Conservation (phyloP, 2,329 filamentous ascomycete species). For the Pyrenophora seminiperda region DNA sequence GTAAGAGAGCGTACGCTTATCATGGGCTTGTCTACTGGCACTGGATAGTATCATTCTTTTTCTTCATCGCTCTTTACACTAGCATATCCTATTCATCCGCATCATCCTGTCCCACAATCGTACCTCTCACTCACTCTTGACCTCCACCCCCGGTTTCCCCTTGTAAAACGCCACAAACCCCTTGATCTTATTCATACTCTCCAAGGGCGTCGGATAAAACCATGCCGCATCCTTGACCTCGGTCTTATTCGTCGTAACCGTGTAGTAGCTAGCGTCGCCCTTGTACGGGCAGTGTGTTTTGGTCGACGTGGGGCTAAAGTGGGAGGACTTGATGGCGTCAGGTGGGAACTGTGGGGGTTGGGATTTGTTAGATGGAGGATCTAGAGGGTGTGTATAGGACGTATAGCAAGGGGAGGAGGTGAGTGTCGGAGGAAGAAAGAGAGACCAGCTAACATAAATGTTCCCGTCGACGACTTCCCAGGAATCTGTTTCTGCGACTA, state of each 20-base stretch:
- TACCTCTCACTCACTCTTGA: conserved; percentile 13
- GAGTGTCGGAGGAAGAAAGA: too few relatives aligned
- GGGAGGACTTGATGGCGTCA: conserved; percentile 51
- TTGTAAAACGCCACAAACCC: conserved; percentile 64
- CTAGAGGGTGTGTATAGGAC: neutral
- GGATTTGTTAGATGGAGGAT: conserved; percentile 3
- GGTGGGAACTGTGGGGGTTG: conserved; percentile 43
- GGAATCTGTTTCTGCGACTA: conserved; percentile 57
- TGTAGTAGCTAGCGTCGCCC: conserved; percentile 63
- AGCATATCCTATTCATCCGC: too few relatives aligned
- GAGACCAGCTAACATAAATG: conserved; percentile 53
- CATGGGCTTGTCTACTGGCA: too few relatives aligned
- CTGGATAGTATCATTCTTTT: too few relatives aligned
- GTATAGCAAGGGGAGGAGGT: neutral
- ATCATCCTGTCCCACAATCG: conserved; percentile 3
- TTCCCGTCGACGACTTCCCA: conserved; percentile 65
- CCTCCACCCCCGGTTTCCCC: conserved; percentile 35
- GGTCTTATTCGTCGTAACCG: conserved; percentile 55
- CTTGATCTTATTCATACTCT: conserved; percentile 58
- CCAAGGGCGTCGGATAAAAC: conserved; percentile 62
- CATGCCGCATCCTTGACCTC: conserved; percentile 61
- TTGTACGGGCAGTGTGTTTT: conserved; percentile 63
- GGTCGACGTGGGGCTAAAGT: conserved; percentile 54
- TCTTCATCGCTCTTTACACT: too few relatives aligned
- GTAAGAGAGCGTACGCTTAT: too few relatives aligned